phyloP scores from a whole-genome alignment of 78 protist species.

The Dictyostelium capitatum region DNA sequence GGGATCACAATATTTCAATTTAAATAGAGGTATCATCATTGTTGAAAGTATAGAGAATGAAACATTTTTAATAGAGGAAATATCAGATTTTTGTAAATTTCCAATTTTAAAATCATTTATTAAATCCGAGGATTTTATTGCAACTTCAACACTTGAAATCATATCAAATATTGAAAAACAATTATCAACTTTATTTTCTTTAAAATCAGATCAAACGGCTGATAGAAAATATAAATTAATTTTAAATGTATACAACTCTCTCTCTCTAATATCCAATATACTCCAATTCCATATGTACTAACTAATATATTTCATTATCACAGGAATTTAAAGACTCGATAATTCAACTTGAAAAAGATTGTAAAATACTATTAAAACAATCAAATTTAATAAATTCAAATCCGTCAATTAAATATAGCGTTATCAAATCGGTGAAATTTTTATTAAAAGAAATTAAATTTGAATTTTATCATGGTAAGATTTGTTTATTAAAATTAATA shows the following conservation, averaged over 20 bases:
- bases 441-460: slow-evolving; percentile 10
- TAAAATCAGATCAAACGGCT: background rate
- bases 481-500: too few relatives aligned
- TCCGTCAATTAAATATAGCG: background rate
- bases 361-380: slow-evolving; percentile 1
- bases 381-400: background rate
- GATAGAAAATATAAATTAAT: slow-evolving; percentile 23
- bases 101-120: background rate
- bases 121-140: background rate
- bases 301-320: too few relatives aligned
- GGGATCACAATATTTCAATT: slow-evolving; percentile 14
- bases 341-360: background rate
- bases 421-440: background rate
- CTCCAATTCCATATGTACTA: too few relatives aligned
- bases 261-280: too few relatives aligned
- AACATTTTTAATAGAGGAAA: slow-evolving; percentile 2
- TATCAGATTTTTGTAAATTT: background rate
- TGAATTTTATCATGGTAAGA: slow-evolving; percentile 20
- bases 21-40: slow-evolving; percentile 11
- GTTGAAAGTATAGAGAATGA: slow-evolving; percentile 13
- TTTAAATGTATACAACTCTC: slow-evolving; percentile 13
- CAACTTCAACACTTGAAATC: background rate
- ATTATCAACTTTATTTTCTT: background rate
- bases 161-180: slow-evolving; percentile 17
- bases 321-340: slow-evolving; percentile 27